A percentile compares a stretch with the other conserved stretches of the same genome.
Evolutionary conservation across 305 asterid species (phyloP).

Genomic region (Plantago rigida): DNA sequence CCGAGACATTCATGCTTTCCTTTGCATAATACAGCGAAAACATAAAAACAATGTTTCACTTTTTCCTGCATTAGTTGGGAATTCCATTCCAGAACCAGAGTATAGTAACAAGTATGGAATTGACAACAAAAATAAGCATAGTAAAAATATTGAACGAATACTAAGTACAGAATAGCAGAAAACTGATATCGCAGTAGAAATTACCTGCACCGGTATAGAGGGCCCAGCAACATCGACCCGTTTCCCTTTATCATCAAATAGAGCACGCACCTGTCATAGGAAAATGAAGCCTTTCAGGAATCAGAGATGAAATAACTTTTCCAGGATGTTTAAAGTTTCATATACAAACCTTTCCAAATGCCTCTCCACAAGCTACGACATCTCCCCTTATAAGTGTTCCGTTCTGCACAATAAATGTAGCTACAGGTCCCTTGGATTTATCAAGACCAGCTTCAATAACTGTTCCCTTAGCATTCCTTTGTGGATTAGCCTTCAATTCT

Average conservation of each 20-base stretch:
- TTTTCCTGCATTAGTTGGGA: too few relatives aligned
- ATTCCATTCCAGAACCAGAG: too few relatives aligned
- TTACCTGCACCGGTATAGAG: constrained; percentile 91
- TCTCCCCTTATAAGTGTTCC: constrained; percentile 90
- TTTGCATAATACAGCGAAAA: too few relatives aligned
- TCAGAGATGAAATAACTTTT: constrained; percentile 22
- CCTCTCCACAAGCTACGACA: constrained; percentile 80
- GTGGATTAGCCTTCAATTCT: constrained; percentile 96
- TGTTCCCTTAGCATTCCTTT: constrained; percentile 87
- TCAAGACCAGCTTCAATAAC: constrained; percentile 95
- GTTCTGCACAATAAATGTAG: constrained; percentile 90
- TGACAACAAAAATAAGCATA: too few relatives aligned
- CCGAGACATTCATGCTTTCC: too few relatives aligned
- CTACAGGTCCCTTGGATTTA: constrained; percentile 87
- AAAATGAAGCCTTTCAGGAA: constrained; percentile 25
- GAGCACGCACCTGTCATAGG: constrained; percentile 69
- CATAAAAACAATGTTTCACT: too few relatives aligned
- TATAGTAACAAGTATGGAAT: too few relatives aligned
- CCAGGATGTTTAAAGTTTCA: constrained; percentile 22
- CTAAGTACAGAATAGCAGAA: constrained; percentile 1
- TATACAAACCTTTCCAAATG: constrained; percentile 90
- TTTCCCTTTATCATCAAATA: constrained; percentile 80
- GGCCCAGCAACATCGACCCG: constrained; percentile 83
- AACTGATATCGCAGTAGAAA: constrained; percentile 2
- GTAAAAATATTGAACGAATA: constrained; percentile 6